Percentiles rank a stretch among this genome's conserved stretches.
These are phyloP conservation scores for Kodamaea alishanica DNA, from an alignment of 1,139 yeast species.

Conservation along the genomic window DNA sequence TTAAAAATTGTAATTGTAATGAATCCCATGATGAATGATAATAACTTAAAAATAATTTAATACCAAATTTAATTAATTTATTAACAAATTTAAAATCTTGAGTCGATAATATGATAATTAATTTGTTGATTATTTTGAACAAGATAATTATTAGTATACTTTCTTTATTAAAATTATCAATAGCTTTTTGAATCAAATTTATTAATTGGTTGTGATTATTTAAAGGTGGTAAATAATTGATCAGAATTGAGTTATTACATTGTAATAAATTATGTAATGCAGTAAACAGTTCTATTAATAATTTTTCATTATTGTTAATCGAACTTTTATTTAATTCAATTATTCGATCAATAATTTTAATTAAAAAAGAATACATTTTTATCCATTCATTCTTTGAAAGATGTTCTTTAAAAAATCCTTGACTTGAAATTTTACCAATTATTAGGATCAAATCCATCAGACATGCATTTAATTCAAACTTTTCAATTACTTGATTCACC, in stretches of 20 bases:
- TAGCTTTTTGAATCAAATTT: conserved; percentile 19
- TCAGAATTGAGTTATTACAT: conserved; percentile 24
- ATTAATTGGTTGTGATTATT: conserved; percentile 22
- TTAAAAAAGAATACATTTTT: conserved; percentile 20
- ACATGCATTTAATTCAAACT: conserved; percentile 30
- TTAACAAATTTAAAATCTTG: conserved; percentile 30
- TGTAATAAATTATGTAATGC: conserved; percentile 25
- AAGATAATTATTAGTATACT: conserved; percentile 21
- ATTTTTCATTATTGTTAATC: conserved; percentile 19
- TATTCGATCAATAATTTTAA: conserved; percentile 9
- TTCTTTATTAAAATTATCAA: conserved; percentile 21
- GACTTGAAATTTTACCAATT: conserved; percentile 24
- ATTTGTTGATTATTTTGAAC: conserved; percentile 37
- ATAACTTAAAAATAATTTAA: conserved; percentile 24
- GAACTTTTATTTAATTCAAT: conserved; percentile 2
- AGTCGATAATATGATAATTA: conserved; percentile 30
- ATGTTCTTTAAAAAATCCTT: conserved; percentile 39
- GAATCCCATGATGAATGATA: conserved; percentile 30
- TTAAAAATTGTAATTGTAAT: conserved; percentile 31
- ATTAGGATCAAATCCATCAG: conserved; percentile 32
- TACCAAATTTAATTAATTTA: conserved; percentile 30
- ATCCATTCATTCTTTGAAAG: conserved; percentile 31
- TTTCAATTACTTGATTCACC: conserved; percentile 20
- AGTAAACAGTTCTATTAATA: conserved; percentile 26
- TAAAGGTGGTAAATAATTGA: conserved; percentile 19